Conservation (phyloP, 2,329 filamentous ascomycete genomes). For the Pseudogymnoascus sp. region DNA sequence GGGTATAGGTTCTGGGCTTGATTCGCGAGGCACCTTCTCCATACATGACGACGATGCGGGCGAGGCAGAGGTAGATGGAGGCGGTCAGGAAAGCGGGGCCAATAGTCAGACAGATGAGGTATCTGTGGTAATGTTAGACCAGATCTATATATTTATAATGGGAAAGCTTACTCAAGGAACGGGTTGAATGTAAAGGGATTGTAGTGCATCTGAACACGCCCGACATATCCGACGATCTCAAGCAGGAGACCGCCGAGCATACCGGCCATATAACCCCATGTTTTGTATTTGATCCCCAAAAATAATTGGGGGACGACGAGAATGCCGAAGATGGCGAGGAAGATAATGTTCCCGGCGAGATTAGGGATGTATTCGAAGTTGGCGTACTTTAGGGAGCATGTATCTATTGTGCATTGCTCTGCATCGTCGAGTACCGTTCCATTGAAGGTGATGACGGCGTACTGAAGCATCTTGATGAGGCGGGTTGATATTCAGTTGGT, state of each 20-base stretch:
- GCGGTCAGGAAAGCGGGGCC: slow-evolving; percentile 47
- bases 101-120: slow-evolving; percentile 36
- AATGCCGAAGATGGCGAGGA: slow-evolving; percentile 42
- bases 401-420: slow-evolving; percentile 13
- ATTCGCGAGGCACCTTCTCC: slow-evolving; percentile 42
- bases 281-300: slow-evolving; percentile 41
- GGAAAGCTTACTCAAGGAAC: slow-evolving; percentile 44
- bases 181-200: slow-evolving; percentile 47
- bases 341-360: slow-evolving; percentile 42
- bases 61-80: slow-evolving; percentile 55
- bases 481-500: background rate
- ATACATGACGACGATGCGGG: slow-evolving; percentile 45
- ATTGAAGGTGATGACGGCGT: background rate
- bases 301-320: slow-evolving; percentile 39
- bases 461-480: background rate
- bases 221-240: slow-evolving; percentile 46
- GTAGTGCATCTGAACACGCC: slow-evolving; percentile 40
- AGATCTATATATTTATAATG: background rate
- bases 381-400: slow-evolving; percentile 13
- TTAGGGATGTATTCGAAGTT: slow-evolving; percentile 38
- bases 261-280: slow-evolving; percentile 46
- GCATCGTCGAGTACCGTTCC: background rate
- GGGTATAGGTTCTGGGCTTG: slow-evolving; percentile 41
- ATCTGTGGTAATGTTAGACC: background rate
- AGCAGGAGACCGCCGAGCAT: slow-evolving; percentile 42